Percentiles rank a stretch among this genome's conserved stretches.
These are phyloP conservation scores for Penicillium goetzii DNA, from an alignment of 495 filamentous ascomycete species.

Conservation along the genomic window DNA sequence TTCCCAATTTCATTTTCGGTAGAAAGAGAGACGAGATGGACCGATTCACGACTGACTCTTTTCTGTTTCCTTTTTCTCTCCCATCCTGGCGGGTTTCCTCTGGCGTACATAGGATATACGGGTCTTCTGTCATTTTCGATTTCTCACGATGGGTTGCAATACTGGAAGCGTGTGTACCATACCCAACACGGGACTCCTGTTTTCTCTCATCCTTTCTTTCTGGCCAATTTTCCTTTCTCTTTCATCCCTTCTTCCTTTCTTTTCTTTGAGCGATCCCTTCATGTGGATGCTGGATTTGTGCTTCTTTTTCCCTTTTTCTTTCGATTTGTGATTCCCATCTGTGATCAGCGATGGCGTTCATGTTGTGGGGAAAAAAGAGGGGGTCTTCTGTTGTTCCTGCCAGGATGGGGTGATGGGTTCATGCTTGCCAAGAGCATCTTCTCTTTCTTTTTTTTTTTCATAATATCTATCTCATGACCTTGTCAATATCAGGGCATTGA, in stretches of 20 bases:
- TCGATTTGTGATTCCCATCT: slow-evolving; percentile 27
- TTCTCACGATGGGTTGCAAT: slow-evolving; percentile 17
- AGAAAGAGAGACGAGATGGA: slow-evolving; percentile 14
- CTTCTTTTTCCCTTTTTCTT: slow-evolving; percentile 16
- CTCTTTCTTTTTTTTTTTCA: background rate
- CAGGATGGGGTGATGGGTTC: slow-evolving; percentile 10
- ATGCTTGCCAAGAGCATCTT: background rate
- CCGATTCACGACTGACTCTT: slow-evolving; percentile 22
- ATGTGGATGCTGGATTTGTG: slow-evolving; percentile 3
- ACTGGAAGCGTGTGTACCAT: slow-evolving; percentile 32
- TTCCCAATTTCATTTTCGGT: slow-evolving; percentile 1
- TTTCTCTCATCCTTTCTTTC: slow-evolving; percentile 16
- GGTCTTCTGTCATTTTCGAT: background rate
- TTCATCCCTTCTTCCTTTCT: slow-evolving; percentile 8
- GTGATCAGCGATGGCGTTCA: slow-evolving; percentile 44
- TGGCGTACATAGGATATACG: slow-evolving; percentile 29
- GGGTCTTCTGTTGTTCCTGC: slow-evolving; percentile 20
- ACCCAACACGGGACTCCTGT: slow-evolving; percentile 27
- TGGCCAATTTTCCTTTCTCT: slow-evolving; percentile 4
- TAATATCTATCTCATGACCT: slow-evolving; percentile 12
- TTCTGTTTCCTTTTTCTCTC: background rate
- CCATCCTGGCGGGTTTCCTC: slow-evolving; percentile 16
- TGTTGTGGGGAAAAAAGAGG: slow-evolving; percentile 29
- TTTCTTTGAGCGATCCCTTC: slow-evolving; percentile 5
- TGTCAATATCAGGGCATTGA: slow-evolving; percentile 11